These are phyloP conservation scores for Diospyros lotus DNA, from an alignment of 148 eudicot species.

Conservation along the genomic window DNA sequence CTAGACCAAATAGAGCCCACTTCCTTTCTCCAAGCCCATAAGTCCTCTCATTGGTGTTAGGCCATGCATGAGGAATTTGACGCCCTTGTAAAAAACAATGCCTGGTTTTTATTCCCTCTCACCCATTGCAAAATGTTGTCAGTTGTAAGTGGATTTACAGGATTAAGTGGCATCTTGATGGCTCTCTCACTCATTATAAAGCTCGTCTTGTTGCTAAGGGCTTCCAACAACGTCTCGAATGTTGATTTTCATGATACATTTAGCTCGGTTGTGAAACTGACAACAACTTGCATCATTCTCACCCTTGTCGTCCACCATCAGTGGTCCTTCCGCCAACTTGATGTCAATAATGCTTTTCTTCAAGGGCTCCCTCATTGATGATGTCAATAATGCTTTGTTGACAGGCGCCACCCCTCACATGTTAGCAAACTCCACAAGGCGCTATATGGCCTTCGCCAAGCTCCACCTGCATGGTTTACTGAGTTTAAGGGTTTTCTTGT, in stretches of 20 bases:
- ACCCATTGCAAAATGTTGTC: not conserved
- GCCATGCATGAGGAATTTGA: not conserved
- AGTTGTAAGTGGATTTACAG: not conserved
- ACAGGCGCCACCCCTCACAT: not conserved
- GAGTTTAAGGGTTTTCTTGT: not conserved
- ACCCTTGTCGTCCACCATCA: not conserved
- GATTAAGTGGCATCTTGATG: no score
- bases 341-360: not conserved
- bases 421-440: not conserved
- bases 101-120: not conserved
- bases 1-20: not conserved
- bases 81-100: not conserved
- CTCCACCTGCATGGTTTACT: not conserved
- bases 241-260: no score
- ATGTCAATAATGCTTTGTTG: not conserved
- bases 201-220: no score
- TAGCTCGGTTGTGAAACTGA: not conserved
- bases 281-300: not conserved
- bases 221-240: no score
- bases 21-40: not conserved
- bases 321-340: not conserved
- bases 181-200: no score
- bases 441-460: no score
- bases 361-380: not conserved
- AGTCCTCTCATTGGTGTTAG: not conserved